Evolutionary conservation across 345 rosid species (phyloP).

Genomic region (Brassica cretica): DNA sequence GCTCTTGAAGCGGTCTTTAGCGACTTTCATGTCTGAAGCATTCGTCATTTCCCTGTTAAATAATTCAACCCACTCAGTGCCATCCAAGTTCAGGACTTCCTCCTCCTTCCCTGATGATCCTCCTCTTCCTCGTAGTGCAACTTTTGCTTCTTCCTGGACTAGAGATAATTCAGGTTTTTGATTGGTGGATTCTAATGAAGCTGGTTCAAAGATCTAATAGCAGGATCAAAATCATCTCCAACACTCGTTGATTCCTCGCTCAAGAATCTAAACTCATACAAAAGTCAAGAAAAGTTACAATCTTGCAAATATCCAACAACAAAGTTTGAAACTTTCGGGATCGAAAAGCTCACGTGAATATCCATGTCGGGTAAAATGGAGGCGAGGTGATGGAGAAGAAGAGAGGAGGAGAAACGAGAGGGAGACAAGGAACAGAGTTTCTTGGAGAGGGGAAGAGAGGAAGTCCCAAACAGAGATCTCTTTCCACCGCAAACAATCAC

Average conservation of each 20-base stretch:
- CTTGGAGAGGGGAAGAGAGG: slow-evolving; percentile 51
- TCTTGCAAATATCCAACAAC: neutral
- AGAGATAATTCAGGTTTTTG: slow-evolving; percentile 34
- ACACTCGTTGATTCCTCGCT: slow-evolving; percentile 70
- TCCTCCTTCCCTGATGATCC: slow-evolving; percentile 26
- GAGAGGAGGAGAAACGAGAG: slow-evolving; percentile 45
- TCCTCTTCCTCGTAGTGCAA: slow-evolving; percentile 1
- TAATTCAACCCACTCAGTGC: slow-evolving; percentile 78
- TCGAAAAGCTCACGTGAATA: slow-evolving; percentile 45
- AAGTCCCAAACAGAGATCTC: slow-evolving; percentile 78
- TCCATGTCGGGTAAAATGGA: slow-evolving; percentile 78
- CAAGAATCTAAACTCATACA: slow-evolving; percentile 66
- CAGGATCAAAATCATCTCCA: slow-evolving; percentile 82
- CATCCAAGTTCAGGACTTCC: slow-evolving; percentile 47
- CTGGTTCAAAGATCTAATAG: slow-evolving; percentile 77
- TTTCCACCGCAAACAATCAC: slow-evolving; percentile 76
- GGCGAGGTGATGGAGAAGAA: slow-evolving; percentile 53
- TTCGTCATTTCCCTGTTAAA: slow-evolving; percentile 74
- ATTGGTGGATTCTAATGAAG: slow-evolving; percentile 73
- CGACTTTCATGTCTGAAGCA: slow-evolving; percentile 64
- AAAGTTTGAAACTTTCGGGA: neutral
- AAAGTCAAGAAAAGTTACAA: neutral
- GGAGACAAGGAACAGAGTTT: slow-evolving; percentile 50
- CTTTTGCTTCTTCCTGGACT: slow-evolving; percentile 38
- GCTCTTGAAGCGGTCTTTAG: too few relatives aligned